Evolutionary conservation across 768 basidiomycete species (phyloP).

Genomic region (Boletus reticulatus): DNA sequence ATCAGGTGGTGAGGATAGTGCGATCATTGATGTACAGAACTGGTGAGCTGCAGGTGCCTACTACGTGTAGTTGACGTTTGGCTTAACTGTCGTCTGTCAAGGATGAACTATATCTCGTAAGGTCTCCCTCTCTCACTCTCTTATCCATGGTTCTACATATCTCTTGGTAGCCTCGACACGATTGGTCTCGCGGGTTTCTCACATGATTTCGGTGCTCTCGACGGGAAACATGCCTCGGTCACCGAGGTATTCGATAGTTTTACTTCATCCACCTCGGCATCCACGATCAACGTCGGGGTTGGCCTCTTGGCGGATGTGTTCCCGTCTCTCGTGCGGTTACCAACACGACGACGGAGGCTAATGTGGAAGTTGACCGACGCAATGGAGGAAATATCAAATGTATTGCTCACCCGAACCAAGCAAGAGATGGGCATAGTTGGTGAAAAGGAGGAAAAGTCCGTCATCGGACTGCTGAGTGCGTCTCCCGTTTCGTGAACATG

Average conservation of each 20-base stretch:
- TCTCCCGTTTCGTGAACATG: background rate
- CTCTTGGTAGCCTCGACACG: conserved; percentile 44
- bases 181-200: conserved; percentile 63
- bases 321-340: conserved; percentile 36
- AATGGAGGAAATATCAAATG: conserved; percentile 41
- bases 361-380: conserved; percentile 32
- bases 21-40: conserved; percentile 38
- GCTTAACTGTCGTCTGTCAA: background rate
- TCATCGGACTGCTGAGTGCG: conserved; percentile 28
- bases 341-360: conserved; percentile 34
- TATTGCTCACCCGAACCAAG: conserved; percentile 37
- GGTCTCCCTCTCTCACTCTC: background rate
- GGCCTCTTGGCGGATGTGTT: conserved; percentile 37
- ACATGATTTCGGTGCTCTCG: conserved; percentile 54
- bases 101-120: conserved; percentile 37
- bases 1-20: conserved; percentile 13
- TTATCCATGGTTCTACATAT: background rate
- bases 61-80: background rate
- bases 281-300: conserved; percentile 29
- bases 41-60: conserved; percentile 21
- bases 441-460: conserved; percentile 23
- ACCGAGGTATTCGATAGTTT: conserved; percentile 41
- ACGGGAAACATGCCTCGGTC: conserved; percentile 45
- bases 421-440: conserved; percentile 28
- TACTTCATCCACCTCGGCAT: conserved; percentile 12